Conservation (phyloP, 352 stramenopile genomes). For the Pythium rhizo-oryzae region DNA sequence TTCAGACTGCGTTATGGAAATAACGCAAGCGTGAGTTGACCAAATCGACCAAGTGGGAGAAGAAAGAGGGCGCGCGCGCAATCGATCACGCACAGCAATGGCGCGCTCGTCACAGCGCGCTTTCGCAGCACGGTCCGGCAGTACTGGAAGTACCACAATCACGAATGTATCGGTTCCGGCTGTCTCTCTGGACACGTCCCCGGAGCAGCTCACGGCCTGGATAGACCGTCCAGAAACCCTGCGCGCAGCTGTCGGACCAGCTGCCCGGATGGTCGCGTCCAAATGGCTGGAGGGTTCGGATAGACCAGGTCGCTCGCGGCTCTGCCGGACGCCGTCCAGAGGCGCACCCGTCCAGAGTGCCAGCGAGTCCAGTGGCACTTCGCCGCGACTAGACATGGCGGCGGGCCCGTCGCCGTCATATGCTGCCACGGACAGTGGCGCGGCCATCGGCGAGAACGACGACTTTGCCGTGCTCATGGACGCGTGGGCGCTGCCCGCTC, state of each 20-base stretch:
- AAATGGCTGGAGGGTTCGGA: background rate
- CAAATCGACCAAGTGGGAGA: no score
- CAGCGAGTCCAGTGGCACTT: no score
- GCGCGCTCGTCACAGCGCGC: background rate
- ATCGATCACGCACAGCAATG: background rate
- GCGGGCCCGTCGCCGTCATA: background rate
- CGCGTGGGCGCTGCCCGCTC: background rate
- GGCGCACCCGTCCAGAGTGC: background rate
- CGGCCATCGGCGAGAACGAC: no score
- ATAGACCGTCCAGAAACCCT: background rate
- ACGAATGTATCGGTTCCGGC: background rate
- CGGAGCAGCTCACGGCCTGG: no score
- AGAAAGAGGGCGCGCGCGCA: background rate
- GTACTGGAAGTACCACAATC: no score
- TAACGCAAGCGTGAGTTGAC: no score
- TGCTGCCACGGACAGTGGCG: no score
- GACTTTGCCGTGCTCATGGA: conserved; percentile 7
- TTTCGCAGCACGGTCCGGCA: no score
- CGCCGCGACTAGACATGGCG: background rate
- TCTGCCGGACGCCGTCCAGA: background rate
- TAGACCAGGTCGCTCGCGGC: background rate
- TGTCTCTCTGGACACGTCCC: background rate
- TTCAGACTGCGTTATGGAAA: no score
- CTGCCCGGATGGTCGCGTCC: conserved; percentile 8
- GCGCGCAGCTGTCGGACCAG: conserved; percentile 3